phyloP scores from a whole-genome alignment of 192 early-diverging fungal species.

The Podila epigama region DNA sequence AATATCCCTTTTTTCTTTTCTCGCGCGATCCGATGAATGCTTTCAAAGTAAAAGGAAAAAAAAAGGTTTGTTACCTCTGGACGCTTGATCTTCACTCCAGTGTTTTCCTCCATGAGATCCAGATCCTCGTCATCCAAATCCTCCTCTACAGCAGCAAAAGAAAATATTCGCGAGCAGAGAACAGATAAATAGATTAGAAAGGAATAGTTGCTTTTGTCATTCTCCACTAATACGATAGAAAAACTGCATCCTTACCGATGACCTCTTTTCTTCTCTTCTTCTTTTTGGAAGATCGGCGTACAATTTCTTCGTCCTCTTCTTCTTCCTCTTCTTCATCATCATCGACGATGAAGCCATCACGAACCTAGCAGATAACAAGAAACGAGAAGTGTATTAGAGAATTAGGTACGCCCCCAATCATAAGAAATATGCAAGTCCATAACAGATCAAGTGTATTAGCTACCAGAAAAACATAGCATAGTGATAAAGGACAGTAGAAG shows the following conservation, averaged over 20 bases:
- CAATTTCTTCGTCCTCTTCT: conserved; percentile 55
- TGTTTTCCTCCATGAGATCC: conserved; percentile 90
- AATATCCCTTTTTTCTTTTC: conserved; percentile 2
- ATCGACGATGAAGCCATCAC: conserved; percentile 78
- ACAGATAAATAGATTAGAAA: neutral
- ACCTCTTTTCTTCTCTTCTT: conserved; percentile 62
- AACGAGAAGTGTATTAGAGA: neutral
- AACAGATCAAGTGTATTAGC: too few relatives aligned
- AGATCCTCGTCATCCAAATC: conserved; percentile 93
- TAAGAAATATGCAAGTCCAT: too few relatives aligned
- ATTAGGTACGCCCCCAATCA: too few relatives aligned
- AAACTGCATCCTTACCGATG: conserved; percentile 47
- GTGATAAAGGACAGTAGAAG: neutral
- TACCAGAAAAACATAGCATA: too few relatives aligned
- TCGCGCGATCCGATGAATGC: too few relatives aligned
- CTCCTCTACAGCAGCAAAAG: conserved; percentile 62
- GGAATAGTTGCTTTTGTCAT: neutral
- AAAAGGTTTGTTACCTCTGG: conserved; percentile 49
- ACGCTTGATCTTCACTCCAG: conserved; percentile 64
- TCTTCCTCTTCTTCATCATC: conserved; percentile 75
- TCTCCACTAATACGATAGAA: conserved; percentile 7
- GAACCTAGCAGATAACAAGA: conserved; percentile 36
- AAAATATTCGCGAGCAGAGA: neutral
- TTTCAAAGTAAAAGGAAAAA: neutral
- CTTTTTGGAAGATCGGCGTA: conserved; percentile 34